Evolutionary conservation across 805 yeast species (phyloP), one percentile per base, ranked within the genome.

Genomic region (Candida rishiriensis): DNA sequence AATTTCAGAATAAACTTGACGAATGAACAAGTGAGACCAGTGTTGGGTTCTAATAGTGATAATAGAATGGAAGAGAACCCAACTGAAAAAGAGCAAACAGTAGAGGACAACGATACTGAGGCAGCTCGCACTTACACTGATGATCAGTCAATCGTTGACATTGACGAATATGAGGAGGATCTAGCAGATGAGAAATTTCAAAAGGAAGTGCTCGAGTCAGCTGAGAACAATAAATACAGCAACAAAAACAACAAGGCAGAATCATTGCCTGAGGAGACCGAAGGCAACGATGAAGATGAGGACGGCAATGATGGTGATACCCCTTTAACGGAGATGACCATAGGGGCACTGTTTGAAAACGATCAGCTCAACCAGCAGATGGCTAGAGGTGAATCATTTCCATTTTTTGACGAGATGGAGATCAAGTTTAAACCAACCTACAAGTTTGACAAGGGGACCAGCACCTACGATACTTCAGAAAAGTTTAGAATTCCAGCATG

Each of bases 401-500:
- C 95, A 0, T 83, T 78, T 52, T 93, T 83, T 62, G 78, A 80
- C 50, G 99, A 93, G 65, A 78, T 81, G 71, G 84, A 78, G 40
- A 85, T 93, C 37, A 69, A 67, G 15, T 91, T 93, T 56, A 75
- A 84, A 8, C 99, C 99, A 6, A 93, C 99, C 0, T 93, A 93
- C 66, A 93, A 93, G 60, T 93, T 84, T 61, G 96, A 93, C 60
- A 85, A 87, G 39, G 95, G 95, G 4, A 84, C 95, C 0, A 78
- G 76, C 38, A 65, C 59, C 2, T 93, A 90, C 60, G 99, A 93
- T 61, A 77, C 95, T 0, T 83, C 95, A 34, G 98, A 91, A 56
- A 93, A 93, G 64, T 83, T 81, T 63, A 77, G 99, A 49, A 81
- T 87, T 11, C 99, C 99, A 1, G 95, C 99, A 0, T 93, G 99